Evolutionary conservation across 208 protist species (phyloP), one percentile per base, ranked within the genome.

Genomic region (Plasmodiophora brassicae): DNA sequence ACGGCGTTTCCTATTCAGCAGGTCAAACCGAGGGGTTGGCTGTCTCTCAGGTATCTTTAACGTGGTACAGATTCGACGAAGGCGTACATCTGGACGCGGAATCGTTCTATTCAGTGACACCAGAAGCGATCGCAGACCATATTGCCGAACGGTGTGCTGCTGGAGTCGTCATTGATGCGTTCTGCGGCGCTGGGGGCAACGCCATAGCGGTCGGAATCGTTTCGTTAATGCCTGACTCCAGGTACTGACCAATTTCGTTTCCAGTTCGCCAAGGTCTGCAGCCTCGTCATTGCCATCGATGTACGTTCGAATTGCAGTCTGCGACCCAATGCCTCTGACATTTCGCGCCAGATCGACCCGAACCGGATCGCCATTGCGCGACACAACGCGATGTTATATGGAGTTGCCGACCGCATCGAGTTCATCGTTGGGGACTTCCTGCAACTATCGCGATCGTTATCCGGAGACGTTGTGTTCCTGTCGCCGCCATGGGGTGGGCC

Each of bases 61-160:
- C 25, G 50, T 60, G 25, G 25, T 71, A 25, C 28, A 5, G n/a
- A n/a, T 86, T 86, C 50, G 44, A 86, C 43, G 14, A 65, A 57
- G 84, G 84, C 84, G n/a, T 86, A 54, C 84, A 86, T n/a, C 43
- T 92, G 1, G 87, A 92, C 41, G 38, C 46, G 85, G 90, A 92
- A 72, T 57, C 53, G 39, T 92, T 88, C 90, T 92, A 90, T 44
- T 91, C 88, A 1, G 89, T 92, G 8, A 93, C 91, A 5, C 91
- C 90, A 46, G 90, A 93, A 60, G 46, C 46, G 32, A 91, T 93
- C 1, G 91, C 91, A 0, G 46, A 88, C 83, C 90, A 92, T 84
- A 88, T 90, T 35, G 90, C 90, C 1, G 43, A 89, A 71, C 45
- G 91, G 20, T 91, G 90, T 44, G 41, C 39, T 0, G 87, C 41